These are phyloP conservation scores for Dalbergia cultrata DNA, from an alignment of 306 rosid species.

Conservation along the genomic window DNA sequence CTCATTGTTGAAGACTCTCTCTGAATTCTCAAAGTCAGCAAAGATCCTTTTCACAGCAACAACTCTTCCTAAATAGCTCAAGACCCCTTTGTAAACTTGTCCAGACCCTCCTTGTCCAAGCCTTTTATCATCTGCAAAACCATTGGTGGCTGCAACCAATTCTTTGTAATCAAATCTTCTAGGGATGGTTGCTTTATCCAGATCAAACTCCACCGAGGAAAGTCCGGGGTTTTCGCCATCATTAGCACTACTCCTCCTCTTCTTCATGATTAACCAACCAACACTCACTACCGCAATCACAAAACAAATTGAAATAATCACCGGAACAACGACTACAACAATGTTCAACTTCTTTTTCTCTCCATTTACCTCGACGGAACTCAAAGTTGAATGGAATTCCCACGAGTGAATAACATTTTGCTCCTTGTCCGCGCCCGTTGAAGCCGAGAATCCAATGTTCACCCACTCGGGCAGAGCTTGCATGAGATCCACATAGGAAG, in stretches of 20 bases:
- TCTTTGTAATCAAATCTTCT: constrained; percentile 54
- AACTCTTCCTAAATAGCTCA: constrained; percentile 26
- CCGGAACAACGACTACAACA: not conserved
- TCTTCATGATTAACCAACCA: constrained; percentile 3
- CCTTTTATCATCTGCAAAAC: constrained; percentile 47
- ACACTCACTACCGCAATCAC: not conserved
- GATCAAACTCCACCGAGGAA: constrained; percentile 35
- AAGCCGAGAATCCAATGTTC: constrained; percentile 44
- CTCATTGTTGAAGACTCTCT: constrained; percentile 51
- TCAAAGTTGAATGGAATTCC: constrained; percentile 43
- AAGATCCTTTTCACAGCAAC: constrained; percentile 65
- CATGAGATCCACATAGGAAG: constrained; percentile 13
- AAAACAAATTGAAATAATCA: not conserved
- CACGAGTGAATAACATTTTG: constrained; percentile 36
- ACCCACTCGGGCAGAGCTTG: constrained; percentile 35
- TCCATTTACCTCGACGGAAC: not conserved
- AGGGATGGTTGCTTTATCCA: constrained; percentile 52
- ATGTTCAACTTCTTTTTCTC: not conserved
- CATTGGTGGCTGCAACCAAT: constrained; percentile 51
- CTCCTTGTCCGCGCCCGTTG: not conserved
- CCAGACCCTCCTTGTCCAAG: constrained; percentile 68
- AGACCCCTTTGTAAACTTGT: constrained; percentile 54
- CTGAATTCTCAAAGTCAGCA: constrained; percentile 39
- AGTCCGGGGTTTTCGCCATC: no score
- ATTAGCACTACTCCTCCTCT: not conserved